phyloP scores from a whole-genome alignment of 345 rosid genomes.

The Citrus glauca region DNA sequence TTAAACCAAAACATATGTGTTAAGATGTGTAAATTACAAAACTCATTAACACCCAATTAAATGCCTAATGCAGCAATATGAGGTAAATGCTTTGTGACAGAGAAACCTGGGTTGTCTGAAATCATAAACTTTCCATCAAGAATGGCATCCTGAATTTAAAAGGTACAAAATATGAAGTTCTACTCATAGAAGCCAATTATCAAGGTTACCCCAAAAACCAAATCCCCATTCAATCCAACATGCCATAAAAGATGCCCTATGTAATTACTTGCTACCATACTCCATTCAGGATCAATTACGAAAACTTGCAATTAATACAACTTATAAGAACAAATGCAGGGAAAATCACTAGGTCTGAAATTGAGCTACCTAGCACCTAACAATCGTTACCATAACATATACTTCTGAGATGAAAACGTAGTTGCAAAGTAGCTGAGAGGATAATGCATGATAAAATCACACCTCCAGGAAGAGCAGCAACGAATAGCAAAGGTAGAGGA shows the following conservation, averaged over 20 bases:
- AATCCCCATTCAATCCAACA: neutral
- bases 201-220: neutral
- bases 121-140: neutral
- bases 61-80: neutral
- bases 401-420: neutral
- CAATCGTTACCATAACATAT: neutral
- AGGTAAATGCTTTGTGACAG: neutral
- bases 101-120: neutral
- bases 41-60: neutral
- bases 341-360: neutral
- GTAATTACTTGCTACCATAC: neutral
- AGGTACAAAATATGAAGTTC: neutral
- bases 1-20: neutral
- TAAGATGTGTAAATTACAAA: neutral
- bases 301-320: too few relatives aligned
- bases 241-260: neutral
- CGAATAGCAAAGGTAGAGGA: slow-evolving; percentile 61
- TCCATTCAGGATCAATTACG: neutral
- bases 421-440: neutral
- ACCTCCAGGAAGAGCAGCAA: slow-evolving; percentile 94
- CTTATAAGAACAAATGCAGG: neutral
- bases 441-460: neutral
- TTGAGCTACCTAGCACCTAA: neutral
- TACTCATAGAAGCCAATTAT: neutral
- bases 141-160: neutral